Evolutionary conservation across 2,329 filamentous ascomycete species (phyloP).

Genomic region (Diaporthe capsici): DNA sequence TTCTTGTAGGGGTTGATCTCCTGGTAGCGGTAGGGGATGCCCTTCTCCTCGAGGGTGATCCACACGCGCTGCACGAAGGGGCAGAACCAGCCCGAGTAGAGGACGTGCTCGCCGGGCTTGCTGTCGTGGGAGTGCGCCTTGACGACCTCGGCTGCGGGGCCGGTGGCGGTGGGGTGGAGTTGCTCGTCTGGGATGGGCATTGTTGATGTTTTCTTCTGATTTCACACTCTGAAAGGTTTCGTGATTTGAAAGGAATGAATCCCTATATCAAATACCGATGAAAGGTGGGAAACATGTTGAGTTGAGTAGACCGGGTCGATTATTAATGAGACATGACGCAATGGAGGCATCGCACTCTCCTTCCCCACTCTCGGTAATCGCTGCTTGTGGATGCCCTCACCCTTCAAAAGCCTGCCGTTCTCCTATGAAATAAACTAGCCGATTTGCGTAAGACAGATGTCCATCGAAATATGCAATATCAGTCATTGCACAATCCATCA

Average conservation of each 20-base stretch:
- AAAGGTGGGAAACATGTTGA: background rate
- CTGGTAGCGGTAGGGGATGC: constrained; percentile 78
- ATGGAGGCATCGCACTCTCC: background rate
- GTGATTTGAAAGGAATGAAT: background rate
- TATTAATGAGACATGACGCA: constrained; percentile 29
- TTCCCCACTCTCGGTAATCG: constrained; percentile 16
- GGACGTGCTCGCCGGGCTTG: constrained; percentile 55
- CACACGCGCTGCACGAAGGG: constrained; percentile 77
- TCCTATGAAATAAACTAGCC: too few species aligned
- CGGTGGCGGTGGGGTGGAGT: constrained; percentile 61
- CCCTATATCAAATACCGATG: too few species aligned
- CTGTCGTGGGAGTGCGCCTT: constrained; percentile 44
- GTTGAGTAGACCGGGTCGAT: background rate
- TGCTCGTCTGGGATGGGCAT: constrained; percentile 55
- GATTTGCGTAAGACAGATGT: background rate
- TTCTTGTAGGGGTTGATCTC: constrained; percentile 84
- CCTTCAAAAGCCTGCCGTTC: background rate
- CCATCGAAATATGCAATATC: background rate
- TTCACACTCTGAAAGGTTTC: background rate
- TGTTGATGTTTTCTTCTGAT: background rate
- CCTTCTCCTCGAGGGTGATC: constrained; percentile 79
- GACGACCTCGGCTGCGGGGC: constrained; percentile 61
- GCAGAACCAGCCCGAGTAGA: constrained; percentile 81
- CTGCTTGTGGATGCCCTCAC: background rate
- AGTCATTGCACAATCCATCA: too few species aligned